These are phyloP conservation scores for Sherardia arvensis DNA, from an alignment of 257 asterid genomes.

Conservation along the genomic window DNA sequence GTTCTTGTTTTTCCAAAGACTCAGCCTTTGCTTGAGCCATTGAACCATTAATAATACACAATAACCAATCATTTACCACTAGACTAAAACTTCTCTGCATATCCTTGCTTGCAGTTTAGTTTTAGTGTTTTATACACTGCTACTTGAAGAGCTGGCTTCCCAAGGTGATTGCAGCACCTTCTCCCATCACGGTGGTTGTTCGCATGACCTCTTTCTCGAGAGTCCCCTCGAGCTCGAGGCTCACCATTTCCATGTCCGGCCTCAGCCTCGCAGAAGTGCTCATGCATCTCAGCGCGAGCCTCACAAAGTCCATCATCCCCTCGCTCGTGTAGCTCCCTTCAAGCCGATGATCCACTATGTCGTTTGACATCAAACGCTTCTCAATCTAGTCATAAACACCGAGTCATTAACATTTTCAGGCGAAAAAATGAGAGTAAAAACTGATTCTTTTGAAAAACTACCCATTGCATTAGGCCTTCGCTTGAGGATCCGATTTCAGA, in stretches of 20 bases:
- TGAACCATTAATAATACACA: not conserved
- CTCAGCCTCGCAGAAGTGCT: conserved; percentile 40
- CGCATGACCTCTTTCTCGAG: conserved; percentile 53
- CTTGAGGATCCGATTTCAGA: conserved; percentile 27
- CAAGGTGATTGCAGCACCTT: conserved; percentile 44
- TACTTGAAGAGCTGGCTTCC: conserved; percentile 64
- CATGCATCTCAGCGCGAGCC: conserved; percentile 39
- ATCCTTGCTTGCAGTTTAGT: not conserved
- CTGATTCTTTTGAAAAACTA: not conserved
- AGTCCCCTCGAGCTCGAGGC: conserved; percentile 43
- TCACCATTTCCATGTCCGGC: conserved; percentile 43
- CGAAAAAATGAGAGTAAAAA: not conserved
- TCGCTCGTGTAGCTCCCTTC: conserved; percentile 48
- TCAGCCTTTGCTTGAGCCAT: not conserved
- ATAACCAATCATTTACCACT: not conserved
- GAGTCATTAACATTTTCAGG: not conserved
- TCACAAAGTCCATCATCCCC: conserved; percentile 53
- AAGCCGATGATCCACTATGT: conserved; percentile 42
- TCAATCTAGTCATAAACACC: conserved; percentile 27
- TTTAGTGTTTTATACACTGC: conserved; percentile 2
- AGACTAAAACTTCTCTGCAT: not conserved
- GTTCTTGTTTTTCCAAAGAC: not conserved
- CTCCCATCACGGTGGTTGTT: conserved; percentile 54
- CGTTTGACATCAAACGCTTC: conserved; percentile 22
- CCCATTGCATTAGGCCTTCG: conserved; percentile 25